phyloP scores from a whole-genome alignment of 345 rosid species.

The Hibiscus trionum region DNA sequence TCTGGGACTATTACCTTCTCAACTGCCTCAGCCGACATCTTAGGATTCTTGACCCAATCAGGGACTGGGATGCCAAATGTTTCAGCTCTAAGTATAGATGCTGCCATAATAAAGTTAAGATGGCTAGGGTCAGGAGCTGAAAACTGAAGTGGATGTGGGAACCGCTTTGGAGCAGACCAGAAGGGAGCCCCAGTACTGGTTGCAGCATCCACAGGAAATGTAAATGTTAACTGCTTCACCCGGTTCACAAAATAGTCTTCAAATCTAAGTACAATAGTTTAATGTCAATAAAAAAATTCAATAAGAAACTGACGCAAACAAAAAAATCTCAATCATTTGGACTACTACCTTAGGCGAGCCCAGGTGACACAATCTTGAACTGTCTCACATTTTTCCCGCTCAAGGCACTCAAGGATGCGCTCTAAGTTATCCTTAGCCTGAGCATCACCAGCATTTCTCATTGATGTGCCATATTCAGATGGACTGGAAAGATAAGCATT shows the following conservation, averaged over 20 bases:
- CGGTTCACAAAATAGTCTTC: slow-evolving; percentile 7
- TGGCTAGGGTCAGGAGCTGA: slow-evolving; percentile 1
- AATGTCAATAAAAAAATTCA: not conserved
- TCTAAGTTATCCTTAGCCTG: slow-evolving; percentile 7
- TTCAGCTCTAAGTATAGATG: slow-evolving; percentile 6
- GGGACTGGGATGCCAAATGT: slow-evolving; percentile 4
- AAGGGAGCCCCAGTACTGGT: slow-evolving; percentile 10
- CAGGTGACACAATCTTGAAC: slow-evolving; percentile 1
- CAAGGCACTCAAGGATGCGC: slow-evolving; percentile 1
- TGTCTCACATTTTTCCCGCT: not conserved
- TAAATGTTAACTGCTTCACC: slow-evolving; percentile 8
- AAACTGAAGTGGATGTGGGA: slow-evolving; percentile 7
- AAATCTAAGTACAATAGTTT: not conserved
- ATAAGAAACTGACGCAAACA: not conserved
- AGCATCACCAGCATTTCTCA: not conserved
- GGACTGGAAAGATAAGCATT: slow-evolving; percentile 2
- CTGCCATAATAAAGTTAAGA: not conserved
- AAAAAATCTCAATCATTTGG: not conserved
- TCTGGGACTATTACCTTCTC: slow-evolving; percentile 1
- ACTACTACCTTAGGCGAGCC: slow-evolving; percentile 5
- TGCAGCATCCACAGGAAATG: slow-evolving; percentile 3
- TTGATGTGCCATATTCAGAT: not conserved
- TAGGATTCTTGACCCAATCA: slow-evolving; percentile 4
- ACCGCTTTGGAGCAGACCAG: slow-evolving; percentile 9
- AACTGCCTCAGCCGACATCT: slow-evolving; percentile 4